Conservation (phyloP, 805 yeast genomes). For the Zygoascus biomembranicola region DNA sequence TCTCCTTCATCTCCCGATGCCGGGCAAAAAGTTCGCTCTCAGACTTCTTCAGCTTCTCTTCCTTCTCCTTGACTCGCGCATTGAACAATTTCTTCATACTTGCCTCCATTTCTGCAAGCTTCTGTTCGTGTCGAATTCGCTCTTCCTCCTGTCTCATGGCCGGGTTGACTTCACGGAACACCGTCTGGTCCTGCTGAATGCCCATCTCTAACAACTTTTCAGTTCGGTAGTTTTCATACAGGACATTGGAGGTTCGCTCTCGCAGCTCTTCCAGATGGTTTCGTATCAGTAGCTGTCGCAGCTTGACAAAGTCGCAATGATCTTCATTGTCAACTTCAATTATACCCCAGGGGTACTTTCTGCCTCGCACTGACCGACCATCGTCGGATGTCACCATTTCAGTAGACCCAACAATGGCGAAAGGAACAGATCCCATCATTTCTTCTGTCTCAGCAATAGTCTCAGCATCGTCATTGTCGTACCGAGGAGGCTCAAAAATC, state of each 20-base stretch:
- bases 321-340: slow-evolving; percentile 92
- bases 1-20: slow-evolving; percentile 96
- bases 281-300: slow-evolving; percentile 82
- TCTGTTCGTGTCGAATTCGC: slow-evolving; percentile 85
- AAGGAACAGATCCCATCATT: slow-evolving; percentile 69
- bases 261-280: slow-evolving; percentile 89
- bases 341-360: slow-evolving; percentile 94
- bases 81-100: slow-evolving; percentile 97
- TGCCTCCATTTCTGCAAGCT: slow-evolving; percentile 85
- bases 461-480: slow-evolving; percentile 81
- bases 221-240: slow-evolving; percentile 86
- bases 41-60: slow-evolving; percentile 90
- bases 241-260: slow-evolving; percentile 64
- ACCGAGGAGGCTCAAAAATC: slow-evolving; percentile 67
- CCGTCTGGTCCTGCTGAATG: slow-evolving; percentile 82
- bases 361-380: slow-evolving; percentile 80
- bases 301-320: slow-evolving; percentile 84
- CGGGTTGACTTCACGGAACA: slow-evolving; percentile 94
- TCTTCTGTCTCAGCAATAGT: slow-evolving; percentile 56
- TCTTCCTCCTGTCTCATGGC: slow-evolving; percentile 89
- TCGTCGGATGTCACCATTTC: slow-evolving; percentile 54
- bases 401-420: slow-evolving; percentile 91
- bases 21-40: slow-evolving; percentile 93
- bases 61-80: slow-evolving; percentile 93
- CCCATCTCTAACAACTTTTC: slow-evolving; percentile 75